Evolutionary conservation across 164 flowering plant species (phyloP).

Genomic region (Chloranthus sessilifolius): DNA sequence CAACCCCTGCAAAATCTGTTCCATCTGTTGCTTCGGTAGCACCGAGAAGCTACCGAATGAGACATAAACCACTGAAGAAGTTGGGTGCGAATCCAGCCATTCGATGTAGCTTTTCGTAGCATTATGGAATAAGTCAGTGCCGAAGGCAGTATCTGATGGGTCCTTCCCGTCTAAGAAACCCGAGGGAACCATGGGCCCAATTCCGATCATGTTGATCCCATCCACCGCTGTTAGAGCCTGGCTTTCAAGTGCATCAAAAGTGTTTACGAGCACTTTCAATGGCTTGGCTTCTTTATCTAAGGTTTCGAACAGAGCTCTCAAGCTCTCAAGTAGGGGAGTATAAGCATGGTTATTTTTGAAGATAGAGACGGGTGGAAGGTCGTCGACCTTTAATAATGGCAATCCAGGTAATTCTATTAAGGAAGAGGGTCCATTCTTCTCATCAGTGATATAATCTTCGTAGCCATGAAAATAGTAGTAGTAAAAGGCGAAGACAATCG

Average conservation of each 20-base stretch:
- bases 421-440: background rate
- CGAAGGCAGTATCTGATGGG: constrained; percentile 1
- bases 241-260: constrained; percentile 37
- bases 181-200: constrained; percentile 56
- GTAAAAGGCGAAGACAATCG: constrained; percentile 15
- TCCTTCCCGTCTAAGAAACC: constrained; percentile 24
- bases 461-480: constrained; percentile 17
- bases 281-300: constrained; percentile 20
- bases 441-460: constrained; percentile 3
- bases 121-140: background rate
- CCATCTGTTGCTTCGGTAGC: constrained; percentile 14
- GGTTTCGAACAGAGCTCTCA: background rate
- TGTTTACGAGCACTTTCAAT: constrained; percentile 37
- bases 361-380: constrained; percentile 29
- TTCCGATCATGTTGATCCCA: constrained; percentile 12
- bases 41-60: constrained; percentile 11
- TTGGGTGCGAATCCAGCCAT: constrained; percentile 8
- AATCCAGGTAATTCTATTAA: constrained; percentile 24
- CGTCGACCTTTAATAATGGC: constrained; percentile 21
- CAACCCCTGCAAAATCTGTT: constrained; percentile 20
- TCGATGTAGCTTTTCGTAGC: background rate
- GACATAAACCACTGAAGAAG: constrained; percentile 8
- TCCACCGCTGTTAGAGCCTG: constrained; percentile 13
- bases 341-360: no score
- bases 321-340: no score